Evolutionary conservation across 129 eudicot species (phyloP), one percentile per base, ranked within the genome.

Genomic region (Lonicera japonica): DNA sequence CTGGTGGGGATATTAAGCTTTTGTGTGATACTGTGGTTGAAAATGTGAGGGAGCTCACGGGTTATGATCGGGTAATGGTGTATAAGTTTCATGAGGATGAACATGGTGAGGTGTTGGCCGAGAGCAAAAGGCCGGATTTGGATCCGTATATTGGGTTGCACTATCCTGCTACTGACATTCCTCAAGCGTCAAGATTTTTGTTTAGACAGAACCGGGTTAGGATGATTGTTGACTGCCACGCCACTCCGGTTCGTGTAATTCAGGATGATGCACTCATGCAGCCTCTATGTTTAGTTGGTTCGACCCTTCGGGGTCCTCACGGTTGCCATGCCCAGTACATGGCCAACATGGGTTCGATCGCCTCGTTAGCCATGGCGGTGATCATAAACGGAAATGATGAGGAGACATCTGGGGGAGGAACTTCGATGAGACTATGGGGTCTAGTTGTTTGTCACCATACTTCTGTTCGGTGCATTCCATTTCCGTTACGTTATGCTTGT

Each of bases 81-180:
- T 94, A 94, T 57, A 94, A 86, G 72, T 94, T 94, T 65, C 96
- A 94, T 17, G 99, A 94, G 68, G 99, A 94, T 58, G 99, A 94
- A 62, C 96, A 94, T 65, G 99, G 99, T 40, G 99, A 94, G 77
- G 99, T 94, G 70, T 82, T 94, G 76, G 95, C 99, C 0, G 99
- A 94, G 78, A 74, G 95, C 64, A 83, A 73, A 51, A 63, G 95
- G 53, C 54, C 85, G 0, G 99, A 81, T 74, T 81, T 94, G 56
- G 96, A 94, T 45, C 96, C 99, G 10, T 94, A 94, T 68, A 72
- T 94, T 24, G 99, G 99, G 20, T 79, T 94, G 64, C 99, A 88
- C 66, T 94, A 94, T 72, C 99, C 99, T 21, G 88, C 99, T 16
- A 94, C 99, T 0, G 99, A 94, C 54, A 88, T 94, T 62, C 99